Evolutionary conservation across 805 yeast genomes (phyloP).

Genomic region (Candida quercuum): DNA sequence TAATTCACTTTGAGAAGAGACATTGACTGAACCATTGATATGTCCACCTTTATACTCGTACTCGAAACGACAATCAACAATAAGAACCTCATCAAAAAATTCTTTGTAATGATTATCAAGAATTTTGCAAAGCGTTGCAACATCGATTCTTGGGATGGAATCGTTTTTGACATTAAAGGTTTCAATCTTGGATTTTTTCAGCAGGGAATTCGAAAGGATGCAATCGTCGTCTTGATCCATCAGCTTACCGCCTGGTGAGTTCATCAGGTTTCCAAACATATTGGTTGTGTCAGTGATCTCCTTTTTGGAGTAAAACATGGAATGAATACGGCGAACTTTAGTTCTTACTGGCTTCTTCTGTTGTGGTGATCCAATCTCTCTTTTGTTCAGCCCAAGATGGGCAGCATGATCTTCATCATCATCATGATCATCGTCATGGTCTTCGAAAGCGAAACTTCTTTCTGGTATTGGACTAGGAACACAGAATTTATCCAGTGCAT

Average conservation of each 20-base stretch:
- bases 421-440: conserved; percentile 6
- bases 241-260: conserved; percentile 11
- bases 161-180: conserved; percentile 47
- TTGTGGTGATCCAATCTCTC: conserved; percentile 35
- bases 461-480: conserved; percentile 24
- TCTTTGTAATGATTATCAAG: conserved; percentile 48
- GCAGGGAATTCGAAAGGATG: conserved; percentile 9
- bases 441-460: conserved; percentile 5
- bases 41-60: conserved; percentile 95
- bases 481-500: conserved; percentile 18
- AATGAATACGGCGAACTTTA: conserved; percentile 56
- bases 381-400: conserved; percentile 16
- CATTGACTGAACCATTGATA: conserved; percentile 74
- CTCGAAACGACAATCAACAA: conserved; percentile 88
- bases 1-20: conserved; percentile 63
- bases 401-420: conserved; percentile 9
- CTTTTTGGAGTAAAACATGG: conserved; percentile 59
- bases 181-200: conserved; percentile 30
- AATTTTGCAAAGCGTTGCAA: conserved; percentile 49
- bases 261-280: conserved; percentile 23
- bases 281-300: conserved; percentile 37
- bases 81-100: conserved; percentile 36
- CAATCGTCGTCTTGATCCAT: conserved; percentile 10
- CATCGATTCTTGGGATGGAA: conserved; percentile 65
- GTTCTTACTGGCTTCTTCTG: conserved; percentile 27